Conservation (phyloP, 192 early-diverging fungal species). For the Jimgerdemannia flammicorona region DNA sequence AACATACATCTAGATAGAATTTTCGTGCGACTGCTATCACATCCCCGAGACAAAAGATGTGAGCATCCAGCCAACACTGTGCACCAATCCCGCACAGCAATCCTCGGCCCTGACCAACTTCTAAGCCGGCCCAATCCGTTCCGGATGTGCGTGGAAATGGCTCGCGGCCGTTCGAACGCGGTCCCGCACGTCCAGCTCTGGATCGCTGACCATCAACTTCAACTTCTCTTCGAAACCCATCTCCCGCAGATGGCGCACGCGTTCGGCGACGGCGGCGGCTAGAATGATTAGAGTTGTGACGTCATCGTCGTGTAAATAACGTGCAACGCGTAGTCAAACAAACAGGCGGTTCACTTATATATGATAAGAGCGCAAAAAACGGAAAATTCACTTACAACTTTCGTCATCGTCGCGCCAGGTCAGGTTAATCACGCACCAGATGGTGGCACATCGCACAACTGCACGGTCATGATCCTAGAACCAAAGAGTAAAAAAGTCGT, state of each 20-base stretch:
- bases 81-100: too few relatives aligned
- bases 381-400: slow-evolving; percentile 11
- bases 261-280: slow-evolving; percentile 28
- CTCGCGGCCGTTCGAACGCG: slow-evolving; percentile 61
- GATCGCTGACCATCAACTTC: slow-evolving; percentile 51
- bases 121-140: neutral
- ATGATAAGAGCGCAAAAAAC: too few relatives aligned
- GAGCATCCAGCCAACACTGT: too few relatives aligned
- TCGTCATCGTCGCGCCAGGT: slow-evolving; percentile 61
- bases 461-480: slow-evolving; percentile 49
- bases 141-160: slow-evolving; percentile 36
- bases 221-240: slow-evolving; percentile 60
- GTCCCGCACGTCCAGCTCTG: slow-evolving; percentile 65
- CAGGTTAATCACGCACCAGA: slow-evolving; percentile 75
- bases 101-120: too few relatives aligned
- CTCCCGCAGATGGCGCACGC: slow-evolving; percentile 43
- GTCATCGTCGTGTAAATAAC: neutral
- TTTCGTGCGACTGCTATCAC: too few relatives aligned
- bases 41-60: too few relatives aligned
- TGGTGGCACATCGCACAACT: slow-evolving; percentile 56
- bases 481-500: neutral
- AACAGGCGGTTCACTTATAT: too few relatives aligned
- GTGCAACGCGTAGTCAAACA: neutral
- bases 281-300: neutral
- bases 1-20: too few relatives aligned